Base-by-base conservation (phyloP, 2,329 filamentous ascomycete species). In the Exutisphaerella laricina region DNA sequence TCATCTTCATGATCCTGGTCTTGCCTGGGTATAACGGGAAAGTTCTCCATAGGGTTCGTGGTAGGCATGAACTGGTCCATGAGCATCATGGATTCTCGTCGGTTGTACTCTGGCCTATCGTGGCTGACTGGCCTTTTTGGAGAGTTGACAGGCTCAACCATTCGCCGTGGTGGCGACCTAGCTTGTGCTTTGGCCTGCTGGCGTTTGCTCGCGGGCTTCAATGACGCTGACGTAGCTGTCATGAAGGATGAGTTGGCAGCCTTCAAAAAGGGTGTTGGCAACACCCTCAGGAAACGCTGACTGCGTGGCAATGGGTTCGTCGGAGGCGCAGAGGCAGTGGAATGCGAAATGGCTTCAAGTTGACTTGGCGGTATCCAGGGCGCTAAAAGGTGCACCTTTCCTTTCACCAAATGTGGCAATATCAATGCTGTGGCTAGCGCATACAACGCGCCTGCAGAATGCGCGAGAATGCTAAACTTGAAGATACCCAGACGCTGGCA, bases 291-390 rank as follows among this genome's bases (percentile, higher is more conserved):
- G 49, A 98, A 89, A 38, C 88, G 82, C 61, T 98, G 92, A 1
- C 88, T 88, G 4, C 90, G 88, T 3, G 92, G 92, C 32, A 98
- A 83, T 4, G 88, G 85, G 53, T 88, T 89, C 1, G 82, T 83
- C 0, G 89, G 89, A 0, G 86, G 84, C 3, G 84, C 66, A 3
- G 59, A 55, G 12, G 56, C 47, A 6, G 57, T 49, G 59, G 70
- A 55, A 62, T 70, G 38, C 55, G 58, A 56, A 51, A 89, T 82
- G 13, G 84, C 81, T 40, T 82, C 88, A 73, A 95, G 84, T 62
- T 95, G 88, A 4, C 88, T 97, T 0, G 92, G 92, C 1, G 92
- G 92, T 34, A 98, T 97, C 92, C 88, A 96, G 0, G 92, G 92
- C 1, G 92, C 90, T 6, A 98, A 75, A 2, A 98, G 78, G 65